These are phyloP conservation scores for Xylaria venustula DNA, from an alignment of 495 filamentous ascomycete genomes.

Conservation along the genomic window DNA sequence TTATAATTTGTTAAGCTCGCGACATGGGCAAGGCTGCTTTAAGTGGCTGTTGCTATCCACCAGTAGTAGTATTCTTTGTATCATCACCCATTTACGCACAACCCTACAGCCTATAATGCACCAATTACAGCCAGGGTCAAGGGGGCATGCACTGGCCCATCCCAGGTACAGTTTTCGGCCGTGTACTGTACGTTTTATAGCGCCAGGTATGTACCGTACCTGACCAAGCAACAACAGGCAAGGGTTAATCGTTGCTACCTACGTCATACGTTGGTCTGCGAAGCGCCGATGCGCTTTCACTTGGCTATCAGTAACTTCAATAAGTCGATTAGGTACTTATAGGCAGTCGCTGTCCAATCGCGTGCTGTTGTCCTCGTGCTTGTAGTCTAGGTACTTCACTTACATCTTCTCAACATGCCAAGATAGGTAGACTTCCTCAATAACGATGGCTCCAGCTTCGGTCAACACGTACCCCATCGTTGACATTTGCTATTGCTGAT, in stretches of 20 bases:
- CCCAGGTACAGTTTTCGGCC: no score
- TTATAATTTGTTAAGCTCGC: neutral
- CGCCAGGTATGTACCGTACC: no score
- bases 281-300: neutral
- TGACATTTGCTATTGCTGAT: neutral
- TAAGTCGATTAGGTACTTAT: no score
- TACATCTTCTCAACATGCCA: neutral
- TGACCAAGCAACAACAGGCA: neutral
- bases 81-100: no score
- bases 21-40: no score
- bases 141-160: no score
- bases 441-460: neutral
- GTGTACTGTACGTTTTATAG: no score
- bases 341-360: neutral
- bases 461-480: neutral
- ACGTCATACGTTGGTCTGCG: neutral
- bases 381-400: no score
- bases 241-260: neutral
- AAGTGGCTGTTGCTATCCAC: no score
- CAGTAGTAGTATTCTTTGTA: no score
- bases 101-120: no score
- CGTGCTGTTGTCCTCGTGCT: neutral
- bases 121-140: no score
- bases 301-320: neutral
- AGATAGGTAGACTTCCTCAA: neutral